phyloP scores from a whole-genome alignment of 345 rosid species.

The Draba incana region DNA sequence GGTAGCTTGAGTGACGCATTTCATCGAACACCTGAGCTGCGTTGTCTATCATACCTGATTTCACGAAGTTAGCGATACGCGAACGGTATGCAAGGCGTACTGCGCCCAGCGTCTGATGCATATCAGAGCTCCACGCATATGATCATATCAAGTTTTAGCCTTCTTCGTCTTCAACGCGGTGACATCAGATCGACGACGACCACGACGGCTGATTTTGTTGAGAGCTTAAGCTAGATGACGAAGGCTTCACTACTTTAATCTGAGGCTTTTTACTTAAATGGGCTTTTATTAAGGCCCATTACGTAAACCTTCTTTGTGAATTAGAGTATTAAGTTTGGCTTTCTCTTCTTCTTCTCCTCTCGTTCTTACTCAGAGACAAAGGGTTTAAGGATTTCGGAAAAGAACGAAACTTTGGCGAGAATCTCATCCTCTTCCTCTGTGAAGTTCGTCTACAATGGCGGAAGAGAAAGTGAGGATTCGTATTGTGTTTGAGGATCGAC shows the following conservation, averaged over 20 bases:
- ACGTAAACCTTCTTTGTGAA: neutral
- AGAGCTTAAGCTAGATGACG: conserved; percentile 11
- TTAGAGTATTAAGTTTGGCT: conserved; percentile 23
- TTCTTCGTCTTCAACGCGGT: conserved; percentile 25
- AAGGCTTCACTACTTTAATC: conserved; percentile 24
- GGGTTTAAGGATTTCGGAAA: conserved; percentile 40
- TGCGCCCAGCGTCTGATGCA: conserved; percentile 85
- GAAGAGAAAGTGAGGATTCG: conserved; percentile 69
- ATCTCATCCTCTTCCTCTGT: conserved; percentile 13
- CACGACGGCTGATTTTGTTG: conserved; percentile 27
- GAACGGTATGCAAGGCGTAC: conserved; percentile 85
- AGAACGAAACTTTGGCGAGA: conserved; percentile 12
- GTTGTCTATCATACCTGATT: conserved; percentile 70
- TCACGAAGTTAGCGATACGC: conserved; percentile 61
- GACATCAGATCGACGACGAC: conserved; percentile 43
- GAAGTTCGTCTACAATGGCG: conserved; percentile 34
- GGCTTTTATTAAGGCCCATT: conserved; percentile 25
- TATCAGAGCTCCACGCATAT: conserved; percentile 52
- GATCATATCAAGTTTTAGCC: conserved; percentile 48
- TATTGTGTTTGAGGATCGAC: conserved; percentile 53
- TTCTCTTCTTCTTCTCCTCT: neutral
- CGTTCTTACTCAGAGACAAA: conserved; percentile 8
- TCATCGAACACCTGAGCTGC: conserved; percentile 89
- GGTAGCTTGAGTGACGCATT: conserved; percentile 80
- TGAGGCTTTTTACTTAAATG: conserved; percentile 9